Conservation (phyloP, 345 rosid species). For the Mallotus nudiflorus region DNA sequence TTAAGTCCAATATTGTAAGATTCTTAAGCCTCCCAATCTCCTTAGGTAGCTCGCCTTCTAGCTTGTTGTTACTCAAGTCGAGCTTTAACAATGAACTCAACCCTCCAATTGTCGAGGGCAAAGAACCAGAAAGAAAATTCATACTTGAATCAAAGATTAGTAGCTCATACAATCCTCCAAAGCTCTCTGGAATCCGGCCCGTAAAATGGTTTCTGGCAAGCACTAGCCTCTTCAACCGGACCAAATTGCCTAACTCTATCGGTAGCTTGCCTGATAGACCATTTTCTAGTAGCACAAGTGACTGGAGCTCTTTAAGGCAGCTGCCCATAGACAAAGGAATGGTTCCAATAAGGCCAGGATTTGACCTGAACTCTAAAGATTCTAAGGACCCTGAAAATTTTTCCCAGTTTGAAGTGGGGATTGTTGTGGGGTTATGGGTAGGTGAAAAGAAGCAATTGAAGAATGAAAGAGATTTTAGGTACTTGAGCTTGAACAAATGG, state of each 20-base stretch:
- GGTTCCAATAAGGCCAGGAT: constrained; percentile 35
- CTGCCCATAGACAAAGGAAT: constrained; percentile 30
- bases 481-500: constrained; percentile 31
- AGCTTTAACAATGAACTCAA: constrained; percentile 40
- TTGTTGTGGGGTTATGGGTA: constrained; percentile 11
- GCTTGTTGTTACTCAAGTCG: constrained; percentile 36
- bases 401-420: constrained; percentile 34
- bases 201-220: constrained; percentile 31
- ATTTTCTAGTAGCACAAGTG: constrained; percentile 35
- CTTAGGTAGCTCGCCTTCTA: constrained; percentile 28
- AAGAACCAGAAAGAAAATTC: constrained; percentile 35
- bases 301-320: constrained; percentile 28
- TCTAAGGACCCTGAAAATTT: constrained; percentile 23
- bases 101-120: constrained; percentile 32
- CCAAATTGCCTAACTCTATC: constrained; percentile 22
- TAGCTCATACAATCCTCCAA: constrained; percentile 31
- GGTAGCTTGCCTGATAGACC: constrained; percentile 37
- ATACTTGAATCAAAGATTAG: constrained; percentile 41
- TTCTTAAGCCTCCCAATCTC: constrained; percentile 27
- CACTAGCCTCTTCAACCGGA: constrained; percentile 30
- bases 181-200: constrained; percentile 31
- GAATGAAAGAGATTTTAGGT: constrained; percentile 32
- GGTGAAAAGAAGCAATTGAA: constrained; percentile 38
- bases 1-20: constrained; percentile 37
- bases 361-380: constrained; percentile 37